These are phyloP conservation scores for Sporopachydermia lactativora DNA, from an alignment of 805 yeast genomes.

Conservation along the genomic window DNA sequence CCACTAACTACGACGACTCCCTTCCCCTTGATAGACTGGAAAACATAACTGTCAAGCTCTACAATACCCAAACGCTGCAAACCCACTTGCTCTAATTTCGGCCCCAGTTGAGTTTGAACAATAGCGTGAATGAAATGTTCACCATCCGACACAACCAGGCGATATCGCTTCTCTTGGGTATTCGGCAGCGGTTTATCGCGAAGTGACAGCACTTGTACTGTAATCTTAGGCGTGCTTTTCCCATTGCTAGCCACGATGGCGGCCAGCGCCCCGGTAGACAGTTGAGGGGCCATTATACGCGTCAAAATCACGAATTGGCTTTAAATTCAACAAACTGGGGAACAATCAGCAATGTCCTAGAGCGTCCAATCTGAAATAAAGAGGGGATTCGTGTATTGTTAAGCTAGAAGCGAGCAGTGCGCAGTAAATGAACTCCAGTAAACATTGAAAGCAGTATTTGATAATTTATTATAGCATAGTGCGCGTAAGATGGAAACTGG, in stretches of 20 bases:
- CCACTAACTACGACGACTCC: neutral
- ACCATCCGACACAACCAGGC: neutral
- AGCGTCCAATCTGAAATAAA: too few species aligned
- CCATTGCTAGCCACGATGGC: conserved; percentile 1
- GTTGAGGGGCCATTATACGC: neutral
- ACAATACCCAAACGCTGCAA: conserved; percentile 1
- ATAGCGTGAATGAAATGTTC: conserved; percentile 1
- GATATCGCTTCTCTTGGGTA: neutral
- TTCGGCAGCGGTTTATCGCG: neutral
- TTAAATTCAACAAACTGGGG: too few species aligned
- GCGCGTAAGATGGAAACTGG: too few species aligned
- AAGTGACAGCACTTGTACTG: neutral
- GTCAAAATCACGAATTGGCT: too few species aligned
- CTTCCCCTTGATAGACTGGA: neutral
- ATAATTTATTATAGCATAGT: too few species aligned
- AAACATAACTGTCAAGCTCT: neutral
- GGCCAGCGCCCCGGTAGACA: neutral
- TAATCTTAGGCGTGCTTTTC: neutral
- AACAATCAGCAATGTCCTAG: too few species aligned
- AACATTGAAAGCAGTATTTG: too few species aligned
- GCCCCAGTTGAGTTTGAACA: conserved; percentile 1
- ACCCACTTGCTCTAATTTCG: neutral
- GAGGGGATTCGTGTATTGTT: too few species aligned
- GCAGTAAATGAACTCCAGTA: too few species aligned
- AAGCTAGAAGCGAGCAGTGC: too few species aligned